Base-by-base conservation (phyloP, 2,329 filamentous ascomycete genomes). In the Beauveria australis region DNA sequence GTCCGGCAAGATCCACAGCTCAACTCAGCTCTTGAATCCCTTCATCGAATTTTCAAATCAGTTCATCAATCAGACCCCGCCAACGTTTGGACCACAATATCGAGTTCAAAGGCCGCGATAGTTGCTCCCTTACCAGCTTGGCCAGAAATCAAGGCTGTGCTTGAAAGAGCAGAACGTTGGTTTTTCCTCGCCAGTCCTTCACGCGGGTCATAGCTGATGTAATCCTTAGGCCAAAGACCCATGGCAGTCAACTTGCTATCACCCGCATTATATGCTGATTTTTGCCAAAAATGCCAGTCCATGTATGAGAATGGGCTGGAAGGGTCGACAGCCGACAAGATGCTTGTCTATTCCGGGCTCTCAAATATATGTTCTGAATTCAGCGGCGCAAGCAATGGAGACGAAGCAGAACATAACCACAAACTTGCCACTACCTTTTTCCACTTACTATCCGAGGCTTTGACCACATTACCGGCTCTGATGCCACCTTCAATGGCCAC, bases 331-430 rank as follows among this genome's bases (percentile, higher is more conserved):
- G 43, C 54, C n/a, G 54, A 58, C 54, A 58, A 58, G 54, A 40
- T 58, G n/a, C 41, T 58, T 22, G 54, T 58, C 28, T 58, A 58
- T 37, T 49, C 54, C 8, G 26, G 28, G 41, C 30, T 58, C n/a
- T 58, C 54, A 6, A 58, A 58, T 41, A 58, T 58, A 12, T 58
- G 54, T 22, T 37, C 43, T 10, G 54, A 58, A 41, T 58, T 58
- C 43, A 58, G 54, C 54, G 40, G 33, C 37, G 24, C 44, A 48
- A 43, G 43, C 41, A 37, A 28, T 43, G 54, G 54, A 19, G 40
- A 37, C 22, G 41, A 40, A 30, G 54, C 54, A 19, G 54, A 47
- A 18, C 54, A 49, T 28, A 48, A 48, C 54, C 43, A 58, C n/a
- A 41, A 48, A 12, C 41, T 48, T 18, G 24, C 37, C 44, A 22